A percentile compares a stretch with the other conserved stretches of the same genome.
Conservation (phyloP, 768 basidiomycete species). For the Arthromyces matolae region DNA sequence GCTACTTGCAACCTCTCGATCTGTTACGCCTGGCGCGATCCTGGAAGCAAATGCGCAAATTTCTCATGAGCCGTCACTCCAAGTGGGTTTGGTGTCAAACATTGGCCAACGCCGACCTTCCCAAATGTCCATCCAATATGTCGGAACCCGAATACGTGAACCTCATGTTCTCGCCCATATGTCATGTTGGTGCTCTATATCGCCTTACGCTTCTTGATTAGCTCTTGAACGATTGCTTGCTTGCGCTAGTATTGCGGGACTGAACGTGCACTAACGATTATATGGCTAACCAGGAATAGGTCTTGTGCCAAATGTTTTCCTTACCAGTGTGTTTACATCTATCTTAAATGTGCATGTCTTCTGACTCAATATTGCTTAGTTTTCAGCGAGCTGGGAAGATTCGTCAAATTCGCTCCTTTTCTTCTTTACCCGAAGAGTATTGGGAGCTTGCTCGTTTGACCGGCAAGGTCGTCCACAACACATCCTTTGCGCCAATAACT, state of each 20-base stretch:
- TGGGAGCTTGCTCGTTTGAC: conserved; percentile 17
- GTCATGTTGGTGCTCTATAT: conserved; percentile 33
- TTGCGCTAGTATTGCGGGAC: conserved; percentile 16
- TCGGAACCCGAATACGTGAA: conserved; percentile 42
- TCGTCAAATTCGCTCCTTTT: conserved; percentile 4
- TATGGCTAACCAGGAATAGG: conserved; percentile 18
- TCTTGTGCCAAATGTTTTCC: conserved; percentile 20
- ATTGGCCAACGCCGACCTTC: conserved; percentile 35
- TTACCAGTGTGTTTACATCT: conserved; percentile 12
- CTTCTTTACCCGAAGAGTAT: conserved; percentile 12
- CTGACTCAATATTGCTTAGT: not conserved
- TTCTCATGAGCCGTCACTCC: conserved; percentile 40
- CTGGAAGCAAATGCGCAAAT: conserved; percentile 34
- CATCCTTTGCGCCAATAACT: conserved; percentile 19
- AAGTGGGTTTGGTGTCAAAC: conserved; percentile 40
- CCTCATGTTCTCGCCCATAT: conserved; percentile 39
- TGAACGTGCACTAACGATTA: conserved; percentile 16
- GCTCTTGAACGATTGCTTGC: conserved; percentile 6
- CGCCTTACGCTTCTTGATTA: conserved; percentile 3
- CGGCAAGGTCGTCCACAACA: conserved; percentile 17
- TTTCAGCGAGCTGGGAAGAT: conserved; percentile 16
- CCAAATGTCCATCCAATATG: conserved; percentile 41
- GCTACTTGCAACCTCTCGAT: conserved; percentile 41
- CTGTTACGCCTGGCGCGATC: conserved; percentile 42
- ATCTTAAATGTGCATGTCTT: not conserved